These are phyloP conservation scores for Trypanosoma lewisi DNA, from an alignment of 208 protist genomes.

Conservation along the genomic window DNA sequence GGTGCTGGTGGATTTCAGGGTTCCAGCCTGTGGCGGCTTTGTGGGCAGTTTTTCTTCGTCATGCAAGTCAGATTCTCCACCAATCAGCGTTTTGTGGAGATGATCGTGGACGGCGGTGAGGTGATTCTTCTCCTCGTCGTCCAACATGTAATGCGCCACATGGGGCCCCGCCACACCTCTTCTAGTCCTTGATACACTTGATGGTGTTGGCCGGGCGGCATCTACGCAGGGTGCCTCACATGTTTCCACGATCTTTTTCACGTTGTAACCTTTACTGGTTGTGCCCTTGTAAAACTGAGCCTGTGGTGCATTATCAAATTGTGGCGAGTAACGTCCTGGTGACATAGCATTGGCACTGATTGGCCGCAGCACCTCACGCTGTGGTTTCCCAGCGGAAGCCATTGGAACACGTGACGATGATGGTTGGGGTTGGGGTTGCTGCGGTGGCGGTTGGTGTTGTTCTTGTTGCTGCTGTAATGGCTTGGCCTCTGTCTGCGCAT, in stretches of 20 bases:
- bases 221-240: constrained; percentile 1
- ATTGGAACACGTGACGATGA: too few relatives aligned
- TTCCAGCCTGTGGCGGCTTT: neutral
- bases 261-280: constrained; percentile 7
- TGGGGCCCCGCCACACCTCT: neutral
- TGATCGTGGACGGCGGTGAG: constrained; percentile 66
- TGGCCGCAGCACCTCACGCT: constrained; percentile 51
- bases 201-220: neutral
- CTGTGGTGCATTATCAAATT: constrained; percentile 2
- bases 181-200: neutral
- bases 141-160: constrained; percentile 13
- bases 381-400: constrained; percentile 13
- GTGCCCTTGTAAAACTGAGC: constrained; percentile 5
- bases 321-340: constrained; percentile 7
- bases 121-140: constrained; percentile 46
- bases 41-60: neutral
- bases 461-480: constrained; percentile 7
- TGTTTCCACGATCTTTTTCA: neutral
- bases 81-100: constrained; percentile 57
- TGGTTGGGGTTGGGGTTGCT: neutral
- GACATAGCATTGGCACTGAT: constrained; percentile 40
- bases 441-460: neutral
- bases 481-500: too few relatives aligned
- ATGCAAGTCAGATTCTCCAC: neutral
- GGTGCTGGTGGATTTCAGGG: neutral